Evolutionary conservation across 2,329 filamentous ascomycete genomes (phyloP), one percentile per base, ranked within the genome.

Genomic region (Fusarium tanahbumbuense): DNA sequence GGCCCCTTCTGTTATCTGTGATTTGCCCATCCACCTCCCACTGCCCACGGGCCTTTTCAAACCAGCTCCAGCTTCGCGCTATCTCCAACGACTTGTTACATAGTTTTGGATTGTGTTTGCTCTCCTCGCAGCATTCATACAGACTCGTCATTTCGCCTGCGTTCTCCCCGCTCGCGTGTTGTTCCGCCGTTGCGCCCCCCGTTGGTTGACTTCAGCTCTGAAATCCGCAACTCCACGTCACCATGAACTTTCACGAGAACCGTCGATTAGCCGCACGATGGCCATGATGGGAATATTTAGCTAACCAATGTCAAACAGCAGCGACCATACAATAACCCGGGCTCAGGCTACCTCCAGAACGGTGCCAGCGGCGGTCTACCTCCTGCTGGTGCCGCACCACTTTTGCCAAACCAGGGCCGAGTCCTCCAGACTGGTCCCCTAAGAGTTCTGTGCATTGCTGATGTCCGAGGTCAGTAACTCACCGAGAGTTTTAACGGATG

Each of bases 371-470:
- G 83, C 66, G 81, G 83, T 68, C 79, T 87, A 46, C 81, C 84
- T 64, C 86, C 85, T 70, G 83, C 87, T 42, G 88, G 88, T 77
- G 89, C 88, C 71, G 85, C 87, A 45, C 89, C 89, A 70, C 86
- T 91, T 58, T 83, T 91, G 63, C 89, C 89, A 60, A 91, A 91
- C 79, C 89, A 91, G 78, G 89, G 89, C 65, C 87, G 89, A 70
- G 79, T 91, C 70, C 84, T 91, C 76, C 88, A 91, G 78, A 88
- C 85, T 57, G 89, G 89, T 20, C 88, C 89, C 42, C 87, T 90
- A 67, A 85, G 90, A 81, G 86, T 92, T 56, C 85, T 92, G 56
- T 92, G 90, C 79, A 89, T 92, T 78, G 90, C 90, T 69, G 90
- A 92, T 80, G 90, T 92, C 77, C 86, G 90, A 88, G 90, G 90